Conservation (phyloP, 225 moss, liverwort and hornwort species). For the Straminergon stramineum region DNA sequence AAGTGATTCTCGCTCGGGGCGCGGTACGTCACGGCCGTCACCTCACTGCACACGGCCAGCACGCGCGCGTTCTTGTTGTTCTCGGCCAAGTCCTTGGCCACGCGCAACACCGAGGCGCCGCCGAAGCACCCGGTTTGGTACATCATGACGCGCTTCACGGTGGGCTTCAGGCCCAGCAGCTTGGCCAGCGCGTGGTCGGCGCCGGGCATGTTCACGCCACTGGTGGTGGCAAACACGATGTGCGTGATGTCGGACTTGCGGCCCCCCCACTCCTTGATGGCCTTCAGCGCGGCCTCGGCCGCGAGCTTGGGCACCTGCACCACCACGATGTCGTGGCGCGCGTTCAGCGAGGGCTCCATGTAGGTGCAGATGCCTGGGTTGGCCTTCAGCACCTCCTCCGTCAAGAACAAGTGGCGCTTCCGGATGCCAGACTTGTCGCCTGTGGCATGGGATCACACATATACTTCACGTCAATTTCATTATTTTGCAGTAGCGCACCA, state of each 20-base stretch:
- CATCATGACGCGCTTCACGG: neutral
- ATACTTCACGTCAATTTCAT: neutral
- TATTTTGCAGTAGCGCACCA: neutral
- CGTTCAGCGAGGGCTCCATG: neutral
- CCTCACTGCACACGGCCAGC: neutral
- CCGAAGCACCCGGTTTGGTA: neutral
- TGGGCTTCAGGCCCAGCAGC: conserved; percentile 41
- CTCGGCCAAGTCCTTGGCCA: neutral
- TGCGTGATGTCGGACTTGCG: conserved; percentile 30
- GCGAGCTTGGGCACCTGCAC: neutral
- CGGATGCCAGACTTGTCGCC: neutral
- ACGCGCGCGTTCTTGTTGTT: neutral
- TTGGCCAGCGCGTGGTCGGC: conserved; percentile 40
- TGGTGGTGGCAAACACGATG: conserved; percentile 40
- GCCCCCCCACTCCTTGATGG: neutral
- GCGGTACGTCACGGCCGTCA: neutral
- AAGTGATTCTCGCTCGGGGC: neutral
- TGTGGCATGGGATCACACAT: neutral
- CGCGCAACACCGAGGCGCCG: neutral
- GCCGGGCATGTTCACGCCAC: conserved; percentile 46
- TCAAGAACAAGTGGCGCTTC: neutral
- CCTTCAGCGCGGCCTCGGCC: neutral
- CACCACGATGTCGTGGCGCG: neutral
- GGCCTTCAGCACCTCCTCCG: neutral
- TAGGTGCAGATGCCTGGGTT: neutral